Percentiles rank a stretch among this genome's conserved stretches.
These are phyloP conservation scores for Phyllosticta citriasiana DNA, from an alignment of 2,329 filamentous ascomycete genomes.

Conservation along the genomic window DNA sequence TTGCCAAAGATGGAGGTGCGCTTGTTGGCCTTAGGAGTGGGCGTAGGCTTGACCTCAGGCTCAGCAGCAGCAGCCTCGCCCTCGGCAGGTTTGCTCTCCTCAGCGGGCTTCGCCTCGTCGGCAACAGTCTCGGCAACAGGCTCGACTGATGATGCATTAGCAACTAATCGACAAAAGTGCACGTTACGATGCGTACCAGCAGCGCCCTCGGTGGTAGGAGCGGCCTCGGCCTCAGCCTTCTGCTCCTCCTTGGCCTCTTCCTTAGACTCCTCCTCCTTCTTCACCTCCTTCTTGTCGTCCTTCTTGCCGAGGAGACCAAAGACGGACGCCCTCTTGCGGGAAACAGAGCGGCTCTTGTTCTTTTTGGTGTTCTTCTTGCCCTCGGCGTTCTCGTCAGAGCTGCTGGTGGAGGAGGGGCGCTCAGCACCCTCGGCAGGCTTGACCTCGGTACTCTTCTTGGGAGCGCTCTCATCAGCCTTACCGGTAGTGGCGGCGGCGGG, in stretches of 20 bases:
- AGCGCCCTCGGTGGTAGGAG: constrained; percentile 19
- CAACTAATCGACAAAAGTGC: no score
- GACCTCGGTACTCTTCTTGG: constrained; percentile 40
- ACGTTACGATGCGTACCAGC: constrained; percentile 19
- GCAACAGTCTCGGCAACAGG: constrained; percentile 21
- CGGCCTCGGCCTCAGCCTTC: constrained; percentile 27
- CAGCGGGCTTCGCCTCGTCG: constrained; percentile 33
- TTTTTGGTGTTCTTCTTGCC: constrained; percentile 34
- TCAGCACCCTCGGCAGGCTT: constrained; percentile 21
- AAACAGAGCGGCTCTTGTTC: constrained; percentile 51
- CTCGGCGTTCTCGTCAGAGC: constrained; percentile 38
- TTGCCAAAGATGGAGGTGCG: constrained; percentile 75
- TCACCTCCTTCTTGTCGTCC: constrained; percentile 36
- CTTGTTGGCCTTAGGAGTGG: constrained; percentile 59
- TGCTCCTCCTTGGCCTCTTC: constrained; percentile 33
- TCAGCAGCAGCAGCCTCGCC: constrained; percentile 17
- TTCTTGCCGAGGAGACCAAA: constrained; percentile 53
- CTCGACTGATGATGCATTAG: constrained; percentile 1
- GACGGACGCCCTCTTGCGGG: constrained; percentile 49
- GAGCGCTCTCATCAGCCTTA: constrained; percentile 27
- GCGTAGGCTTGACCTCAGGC: constrained; percentile 35
- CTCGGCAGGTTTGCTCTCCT: constrained; percentile 29
- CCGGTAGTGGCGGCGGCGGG: constrained; percentile 30
- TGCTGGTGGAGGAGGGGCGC: constrained; percentile 28
- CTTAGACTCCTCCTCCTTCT: constrained; percentile 32